Percentiles rank a stretch among this genome's conserved stretches.
phyloP scores from a whole-genome alignment of 148 eudicot genomes.

The Fagopyrum esculentum region DNA sequence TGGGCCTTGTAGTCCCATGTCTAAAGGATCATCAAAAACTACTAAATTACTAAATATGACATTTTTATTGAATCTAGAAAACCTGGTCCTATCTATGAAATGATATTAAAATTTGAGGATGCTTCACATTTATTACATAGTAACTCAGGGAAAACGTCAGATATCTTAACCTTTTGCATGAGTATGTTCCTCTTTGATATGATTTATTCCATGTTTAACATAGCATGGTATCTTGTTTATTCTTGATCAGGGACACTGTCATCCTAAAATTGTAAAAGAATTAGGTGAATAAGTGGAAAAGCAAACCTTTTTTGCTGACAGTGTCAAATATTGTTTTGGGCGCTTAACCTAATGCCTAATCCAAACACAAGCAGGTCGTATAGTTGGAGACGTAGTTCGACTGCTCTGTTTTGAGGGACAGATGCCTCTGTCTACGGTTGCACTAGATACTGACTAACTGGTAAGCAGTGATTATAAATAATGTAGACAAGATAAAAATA shows the following conservation, averaged over 20 bases:
- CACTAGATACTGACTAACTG: no score
- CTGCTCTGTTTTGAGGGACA: no score
- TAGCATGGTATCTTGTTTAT: background rate
- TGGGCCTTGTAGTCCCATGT: background rate
- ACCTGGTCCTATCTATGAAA: background rate
- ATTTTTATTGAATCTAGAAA: background rate
- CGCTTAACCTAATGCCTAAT: no score
- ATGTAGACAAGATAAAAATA: no score
- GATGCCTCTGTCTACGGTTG: no score
- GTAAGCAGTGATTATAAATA: no score
- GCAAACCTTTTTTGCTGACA: no score
- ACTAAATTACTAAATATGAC: no score
- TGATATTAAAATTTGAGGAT: background rate
- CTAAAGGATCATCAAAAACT: background rate
- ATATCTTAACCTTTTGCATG: background rate
- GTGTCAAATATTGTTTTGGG: no score
- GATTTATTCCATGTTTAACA: background rate
- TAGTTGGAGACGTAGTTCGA: no score
- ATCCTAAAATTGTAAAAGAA: slow-evolving; percentile 80
- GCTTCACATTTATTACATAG: background rate
- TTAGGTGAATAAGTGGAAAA: slow-evolving; percentile 68
- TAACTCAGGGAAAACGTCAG: background rate
- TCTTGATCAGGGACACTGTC: slow-evolving; percentile 84
- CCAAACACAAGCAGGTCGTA: no score
- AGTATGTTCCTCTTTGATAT: background rate